Evolutionary conservation across 83 land plant genomes (phyloP).

Genomic region (Picea abies): DNA sequence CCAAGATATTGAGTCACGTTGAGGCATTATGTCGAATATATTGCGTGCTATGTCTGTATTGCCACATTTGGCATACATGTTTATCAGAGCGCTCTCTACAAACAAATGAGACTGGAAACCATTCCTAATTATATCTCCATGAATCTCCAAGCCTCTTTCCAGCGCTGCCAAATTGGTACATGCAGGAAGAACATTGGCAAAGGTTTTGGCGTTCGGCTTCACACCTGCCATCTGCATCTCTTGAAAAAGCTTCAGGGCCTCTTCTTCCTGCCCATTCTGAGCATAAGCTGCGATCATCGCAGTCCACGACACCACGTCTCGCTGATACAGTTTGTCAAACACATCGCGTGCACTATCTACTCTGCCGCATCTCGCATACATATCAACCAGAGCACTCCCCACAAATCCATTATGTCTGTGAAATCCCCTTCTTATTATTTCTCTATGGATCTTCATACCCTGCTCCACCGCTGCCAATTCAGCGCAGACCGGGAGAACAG

Average conservation of each 20-base stretch:
- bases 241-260: constrained; percentile 13
- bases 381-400: neutral
- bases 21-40: constrained; percentile 24
- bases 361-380: constrained; percentile 61
- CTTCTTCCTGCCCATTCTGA: constrained; percentile 21
- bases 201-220: constrained; percentile 21
- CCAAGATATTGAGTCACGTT: constrained; percentile 22
- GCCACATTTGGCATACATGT: constrained; percentile 17
- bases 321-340: constrained; percentile 17
- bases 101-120: neutral
- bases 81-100: constrained; percentile 7
- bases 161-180: constrained; percentile 6
- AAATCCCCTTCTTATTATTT: no score
- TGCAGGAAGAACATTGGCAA: constrained; percentile 22
- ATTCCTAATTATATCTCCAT: neutral
- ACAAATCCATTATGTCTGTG: no score
- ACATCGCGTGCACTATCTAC: constrained; percentile 33
- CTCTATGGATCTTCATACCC: constrained; percentile 47
- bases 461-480: constrained; percentile 33
- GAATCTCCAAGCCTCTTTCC: constrained; percentile 4
- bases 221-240: constrained; percentile 9
- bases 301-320: constrained; percentile 57
- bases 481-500: constrained; percentile 49
- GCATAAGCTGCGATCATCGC: constrained; percentile 51
- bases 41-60: neutral